Base-by-base conservation (phyloP, 2,329 filamentous ascomycete species). In the Penicillium expansum region DNA sequence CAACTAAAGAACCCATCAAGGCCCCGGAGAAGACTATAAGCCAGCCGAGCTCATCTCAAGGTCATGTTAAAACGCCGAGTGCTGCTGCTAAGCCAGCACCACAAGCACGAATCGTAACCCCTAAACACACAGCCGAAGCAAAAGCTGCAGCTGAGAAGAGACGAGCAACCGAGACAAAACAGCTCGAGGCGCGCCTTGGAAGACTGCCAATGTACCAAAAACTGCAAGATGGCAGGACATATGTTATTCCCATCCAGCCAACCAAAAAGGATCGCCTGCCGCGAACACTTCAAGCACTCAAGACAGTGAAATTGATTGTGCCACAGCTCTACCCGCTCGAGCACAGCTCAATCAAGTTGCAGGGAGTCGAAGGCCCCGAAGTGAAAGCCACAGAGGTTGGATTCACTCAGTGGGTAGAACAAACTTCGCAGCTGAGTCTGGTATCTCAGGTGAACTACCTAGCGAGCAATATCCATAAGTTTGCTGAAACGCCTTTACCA, bases 391-490 rank as follows among this genome's bases (percentile, higher is more conserved):
- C 90, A 2, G 87, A 92, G 71, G 79, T 82, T 50, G 78, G 86
- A 0, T 94, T 93, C 64, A 76, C 80, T 7, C 73, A 82, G 56
- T 86, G 82, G 70, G 81, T 83, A 16, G 74, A 73, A 27, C 78
- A 84, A 51, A 82, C 85, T 64, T 79, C 77, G 38, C 79, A 86
- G 41, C 79, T 87, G 76, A 86, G 82, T 10, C 73, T 94, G 54
- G 88, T 89, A 76, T 87, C 84, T 57, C 88, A 90, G 64, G 72
- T 93, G 64, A 93, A 93, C 69, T 90, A 87, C 66, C 76, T 93
- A 8, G 80, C 85, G 2, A 85, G 88, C 69, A 90, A 90, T 64
- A 81, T 92, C 60, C 85, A 90, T 66, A 73, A 76, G 2, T 77
- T 93, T 67, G 86, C 85, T 14, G 87, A 83, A 66, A 81, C 85